Conservation (phyloP, 2,329 filamentous ascomycete genomes). For the Colletotrichum abscissum region DNA sequence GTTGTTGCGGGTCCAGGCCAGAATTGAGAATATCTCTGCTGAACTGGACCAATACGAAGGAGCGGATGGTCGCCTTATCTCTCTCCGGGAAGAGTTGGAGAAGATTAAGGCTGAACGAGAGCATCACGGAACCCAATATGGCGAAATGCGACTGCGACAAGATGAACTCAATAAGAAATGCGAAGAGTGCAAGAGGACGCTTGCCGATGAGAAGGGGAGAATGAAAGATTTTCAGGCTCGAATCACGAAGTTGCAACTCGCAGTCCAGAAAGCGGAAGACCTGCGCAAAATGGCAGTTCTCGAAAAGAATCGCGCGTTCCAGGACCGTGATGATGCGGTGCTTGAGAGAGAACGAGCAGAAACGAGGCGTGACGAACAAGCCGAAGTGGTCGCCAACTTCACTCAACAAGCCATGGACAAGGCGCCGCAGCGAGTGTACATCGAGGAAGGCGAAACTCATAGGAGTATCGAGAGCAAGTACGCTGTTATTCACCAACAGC, state of each 20-base stretch:
- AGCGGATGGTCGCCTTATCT: constrained; percentile 73
- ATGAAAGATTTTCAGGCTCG: constrained; percentile 43
- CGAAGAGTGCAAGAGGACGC: constrained; percentile 51
- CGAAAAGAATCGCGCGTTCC: constrained; percentile 72
- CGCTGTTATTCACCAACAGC: constrained; percentile 65
- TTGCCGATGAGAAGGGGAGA: constrained; percentile 50
- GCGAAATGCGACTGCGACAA: constrained; percentile 61
- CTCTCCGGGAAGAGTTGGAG: constrained; percentile 67
- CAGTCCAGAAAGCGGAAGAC: constrained; percentile 59
- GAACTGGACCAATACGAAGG: constrained; percentile 76
- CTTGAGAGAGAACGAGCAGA: constrained; percentile 57
- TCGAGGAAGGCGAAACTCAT: constrained; percentile 73
- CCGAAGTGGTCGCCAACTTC: constrained; percentile 62
- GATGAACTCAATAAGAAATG: constrained; percentile 57
- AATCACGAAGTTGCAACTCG: constrained; percentile 67
- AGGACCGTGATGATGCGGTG: constrained; percentile 60
- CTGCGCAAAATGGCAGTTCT: constrained; percentile 64
- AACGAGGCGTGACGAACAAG: constrained; percentile 58
- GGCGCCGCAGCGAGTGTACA: constrained; percentile 66
- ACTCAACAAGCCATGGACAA: constrained; percentile 64
- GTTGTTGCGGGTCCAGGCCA: constrained; percentile 70
- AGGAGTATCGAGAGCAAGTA: constrained; percentile 66
- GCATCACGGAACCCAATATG: constrained; percentile 66
- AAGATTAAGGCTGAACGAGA: constrained; percentile 58
- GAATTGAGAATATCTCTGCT: constrained; percentile 62